Evolutionary conservation across 1,284 basidiomycete species (phyloP).

Genomic region (Hypsizygus ulmarius): DNA sequence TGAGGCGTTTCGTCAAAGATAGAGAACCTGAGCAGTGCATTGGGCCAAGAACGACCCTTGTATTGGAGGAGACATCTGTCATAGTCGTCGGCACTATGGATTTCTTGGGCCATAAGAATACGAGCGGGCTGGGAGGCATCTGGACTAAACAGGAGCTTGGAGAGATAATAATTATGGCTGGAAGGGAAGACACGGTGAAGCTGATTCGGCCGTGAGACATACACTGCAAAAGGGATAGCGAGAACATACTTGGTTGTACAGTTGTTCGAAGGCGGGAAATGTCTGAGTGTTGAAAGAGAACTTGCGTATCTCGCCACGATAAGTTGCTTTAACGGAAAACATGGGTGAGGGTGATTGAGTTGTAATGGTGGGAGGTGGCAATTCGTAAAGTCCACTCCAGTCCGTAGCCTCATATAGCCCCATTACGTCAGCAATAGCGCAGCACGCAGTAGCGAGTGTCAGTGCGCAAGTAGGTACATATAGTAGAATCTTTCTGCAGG

Average conservation of each 20-base stretch:
- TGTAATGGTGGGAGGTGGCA: slow-evolving; percentile 8
- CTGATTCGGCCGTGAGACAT: slow-evolving; percentile 35
- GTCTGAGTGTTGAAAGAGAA: slow-evolving; percentile 36
- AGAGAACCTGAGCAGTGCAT: slow-evolving; percentile 60
- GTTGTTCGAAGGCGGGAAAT: slow-evolving; percentile 46
- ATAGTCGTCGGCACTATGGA: slow-evolving; percentile 59
- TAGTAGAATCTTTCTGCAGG: no score
- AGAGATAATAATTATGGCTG: slow-evolving; percentile 56
- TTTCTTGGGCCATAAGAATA: slow-evolving; percentile 60
- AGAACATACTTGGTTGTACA: slow-evolving; percentile 42
- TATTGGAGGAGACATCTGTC: slow-evolving; percentile 46
- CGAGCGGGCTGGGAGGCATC: slow-evolving; percentile 46
- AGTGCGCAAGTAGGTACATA: no score
- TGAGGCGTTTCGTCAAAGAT: slow-evolving; percentile 51
- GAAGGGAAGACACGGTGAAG: slow-evolving; percentile 68
- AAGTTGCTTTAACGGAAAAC: slow-evolving; percentile 52
- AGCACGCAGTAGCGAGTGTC: no score
- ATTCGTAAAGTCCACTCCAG: slow-evolving; percentile 11
- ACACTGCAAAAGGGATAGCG: slow-evolving; percentile 8
- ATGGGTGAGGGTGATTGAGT: slow-evolving; percentile 25
- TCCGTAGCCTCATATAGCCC: slow-evolving; percentile 3
- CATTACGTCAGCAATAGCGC: slow-evolving; percentile 14
- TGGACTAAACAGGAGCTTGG: slow-evolving; percentile 64
- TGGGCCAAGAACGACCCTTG: slow-evolving; percentile 47
- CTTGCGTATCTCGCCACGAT: slow-evolving; percentile 46